Percentiles rank a stretch among this genome's conserved stretches.
phyloP scores from a whole-genome alignment of 495 filamentous ascomycete genomes.

The Penicillium bovifimosum region DNA sequence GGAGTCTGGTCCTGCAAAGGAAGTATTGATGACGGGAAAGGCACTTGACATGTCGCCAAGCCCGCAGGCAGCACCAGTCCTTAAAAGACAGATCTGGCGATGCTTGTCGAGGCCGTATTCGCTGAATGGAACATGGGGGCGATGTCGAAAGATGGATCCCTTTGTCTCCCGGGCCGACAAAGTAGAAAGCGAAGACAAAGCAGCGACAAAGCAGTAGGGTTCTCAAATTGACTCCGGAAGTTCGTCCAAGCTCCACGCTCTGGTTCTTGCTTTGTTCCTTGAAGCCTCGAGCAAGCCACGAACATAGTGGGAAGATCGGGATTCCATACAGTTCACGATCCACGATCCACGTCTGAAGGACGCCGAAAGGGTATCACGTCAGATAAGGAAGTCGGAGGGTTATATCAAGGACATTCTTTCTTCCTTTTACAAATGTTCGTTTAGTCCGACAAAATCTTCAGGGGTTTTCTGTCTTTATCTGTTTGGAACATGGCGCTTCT shows the following conservation, averaged over 20 bases:
- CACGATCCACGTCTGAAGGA: background rate
- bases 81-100: background rate
- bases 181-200: background rate
- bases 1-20: background rate
- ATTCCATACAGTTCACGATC: background rate
- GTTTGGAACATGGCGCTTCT: slow-evolving; percentile 8
- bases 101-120: background rate
- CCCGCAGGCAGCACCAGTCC: background rate
- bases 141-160: background rate
- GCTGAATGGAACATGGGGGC: slow-evolving; percentile 3
- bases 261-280: background rate
- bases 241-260: background rate
- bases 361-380: background rate
- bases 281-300: background rate
- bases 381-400: slow-evolving; percentile 1
- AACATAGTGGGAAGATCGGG: background rate
- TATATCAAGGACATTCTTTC: background rate
- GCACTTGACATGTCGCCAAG: background rate
- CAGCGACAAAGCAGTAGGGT: background rate
- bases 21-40: background rate
- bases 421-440: background rate
- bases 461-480: slow-evolving; percentile 1
- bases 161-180: background rate
- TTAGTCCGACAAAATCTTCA: no score
- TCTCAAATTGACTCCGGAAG: background rate